Evolutionary conservation across 306 rosid genomes (phyloP), one percentile per base, ranked within the genome.

Genomic region (Medicago lupulina): DNA sequence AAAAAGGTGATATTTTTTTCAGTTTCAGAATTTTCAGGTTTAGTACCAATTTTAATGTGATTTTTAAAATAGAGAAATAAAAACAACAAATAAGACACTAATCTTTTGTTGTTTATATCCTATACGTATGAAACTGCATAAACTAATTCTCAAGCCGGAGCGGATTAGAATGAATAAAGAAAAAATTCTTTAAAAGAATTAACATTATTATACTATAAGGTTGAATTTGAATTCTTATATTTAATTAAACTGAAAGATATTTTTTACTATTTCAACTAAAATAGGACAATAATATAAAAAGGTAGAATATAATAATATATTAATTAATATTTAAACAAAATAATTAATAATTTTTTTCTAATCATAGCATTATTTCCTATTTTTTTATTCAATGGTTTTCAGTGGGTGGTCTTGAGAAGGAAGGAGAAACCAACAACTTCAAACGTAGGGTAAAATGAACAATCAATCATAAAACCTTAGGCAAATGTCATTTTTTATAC

Each of bases 361-460:
- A 57, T 57, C 47, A 54, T 11, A 55, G 19, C 49, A 50, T 49
- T 39, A 51, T 51, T 67, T 46, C 73, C 64, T 55, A 21, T 39
- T 15, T 18, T 18, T 65, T 31, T 8, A 19, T 12, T 25, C 3
- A 15, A 17, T 13, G 65, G 36, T 68, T 75, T 74, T 38, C 47
- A 55, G 46, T 57, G 77, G 67, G 49, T 69, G 83, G 60, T 18
- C 0, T 55, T 28, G 19, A 55, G 58, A 65, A 49, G 62, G 68
- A 65, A 76, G 72, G 71, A 79, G 72, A 84, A 79, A 72, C 75
- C 83, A 80, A 75, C 87, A 75, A 82, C 88, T 89, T 59, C 76
- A 76, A 59, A 36, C 71, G 31, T 53, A 70, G 74, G 61, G 4
- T 44, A 54, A 18, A 21, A 9, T 41, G 15, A 34, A 55, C 71